Base-by-base conservation (phyloP, 495 filamentous ascomycete species). In the Aspergillus olivimuriae region DNA sequence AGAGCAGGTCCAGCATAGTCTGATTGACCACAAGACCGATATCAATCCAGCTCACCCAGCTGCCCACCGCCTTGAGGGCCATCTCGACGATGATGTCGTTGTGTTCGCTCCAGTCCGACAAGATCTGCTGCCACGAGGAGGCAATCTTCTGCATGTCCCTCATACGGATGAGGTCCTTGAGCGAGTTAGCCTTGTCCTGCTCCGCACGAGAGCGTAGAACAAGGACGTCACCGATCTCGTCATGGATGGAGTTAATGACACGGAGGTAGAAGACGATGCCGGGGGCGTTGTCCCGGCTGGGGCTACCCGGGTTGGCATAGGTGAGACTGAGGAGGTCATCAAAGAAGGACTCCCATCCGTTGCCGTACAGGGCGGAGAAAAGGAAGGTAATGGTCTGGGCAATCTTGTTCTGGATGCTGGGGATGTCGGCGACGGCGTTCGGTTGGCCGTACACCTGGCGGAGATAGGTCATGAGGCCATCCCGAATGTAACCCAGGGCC, bases 21-120 rank as follows among this genome's bases (percentile, higher is more conserved):
- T 91, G 80, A 60, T 94, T 92, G 48, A 97, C 85, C 34, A 97
- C 80, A 30, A 99, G 72, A 15, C 82, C 83, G 51, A 99, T 96
- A 52, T 97, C 94, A 46, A 90, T 91, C 92, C 92, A 99, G 73
- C 86, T 88, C 35, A 94, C 89, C 94, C 94, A 99, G 57, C 87
- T 86, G 15, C 87, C 88, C 36, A 97, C 80, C 10, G 87, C 81
- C 64, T 83, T 89, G 21, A 99, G 74, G 48, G 83, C 89, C 74
- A 89, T 80, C 64, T 95, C 88, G 16, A 92, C 73, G 46, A 97
- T 73, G 16, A 55, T 57, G 50, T 89, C 79, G 51, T 94, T 79
- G 31, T 77, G 78, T 43, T 81, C 81, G 44, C 74, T 76, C 80
- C 90, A 97, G 51, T 82, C 76, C 4, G 78, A 76, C 39, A 99